Conservation (phyloP, 2,329 filamentous ascomycete genomes). For the Talaromyces sp. region DNA sequence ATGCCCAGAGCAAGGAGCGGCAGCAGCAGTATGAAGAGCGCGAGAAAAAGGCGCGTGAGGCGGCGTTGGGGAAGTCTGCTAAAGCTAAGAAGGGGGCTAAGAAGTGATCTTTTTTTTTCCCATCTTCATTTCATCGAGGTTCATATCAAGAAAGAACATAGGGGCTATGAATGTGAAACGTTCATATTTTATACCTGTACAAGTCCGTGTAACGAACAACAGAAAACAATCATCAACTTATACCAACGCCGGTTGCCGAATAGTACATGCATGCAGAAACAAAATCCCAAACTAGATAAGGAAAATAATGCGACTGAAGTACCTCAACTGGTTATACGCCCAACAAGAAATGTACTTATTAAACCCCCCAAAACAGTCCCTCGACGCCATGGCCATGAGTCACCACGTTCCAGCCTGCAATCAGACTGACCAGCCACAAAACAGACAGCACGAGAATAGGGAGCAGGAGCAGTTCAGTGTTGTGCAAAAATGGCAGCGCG, state of each 20-base stretch:
- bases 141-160: not conserved
- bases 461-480: conserved; percentile 61
- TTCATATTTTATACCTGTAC: not conserved
- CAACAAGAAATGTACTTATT: conserved; percentile 1
- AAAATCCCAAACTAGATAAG: not conserved
- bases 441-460: conserved; percentile 58
- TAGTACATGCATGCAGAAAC: not conserved
- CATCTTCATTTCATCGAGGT: not conserved
- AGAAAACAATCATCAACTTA: not conserved
- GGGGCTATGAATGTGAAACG: not conserved
- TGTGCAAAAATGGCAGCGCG: conserved; percentile 62
- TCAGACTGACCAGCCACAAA: conserved; percentile 53
- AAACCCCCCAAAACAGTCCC: conserved; percentile 43
- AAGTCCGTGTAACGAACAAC: not conserved
- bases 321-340: not conserved
- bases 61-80: conserved; percentile 29
- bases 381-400: conserved; percentile 39
- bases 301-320: not conserved
- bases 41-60: conserved; percentile 37
- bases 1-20: conserved; percentile 35
- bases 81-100: conserved; percentile 26
- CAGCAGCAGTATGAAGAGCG: conserved; percentile 30
- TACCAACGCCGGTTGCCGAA: not conserved
- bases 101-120: conserved; percentile 15
- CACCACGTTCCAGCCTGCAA: conserved; percentile 44